Evolutionary conservation across 352 stramenopile species (phyloP).

Genomic region (Globisporangium heterothallicum): DNA sequence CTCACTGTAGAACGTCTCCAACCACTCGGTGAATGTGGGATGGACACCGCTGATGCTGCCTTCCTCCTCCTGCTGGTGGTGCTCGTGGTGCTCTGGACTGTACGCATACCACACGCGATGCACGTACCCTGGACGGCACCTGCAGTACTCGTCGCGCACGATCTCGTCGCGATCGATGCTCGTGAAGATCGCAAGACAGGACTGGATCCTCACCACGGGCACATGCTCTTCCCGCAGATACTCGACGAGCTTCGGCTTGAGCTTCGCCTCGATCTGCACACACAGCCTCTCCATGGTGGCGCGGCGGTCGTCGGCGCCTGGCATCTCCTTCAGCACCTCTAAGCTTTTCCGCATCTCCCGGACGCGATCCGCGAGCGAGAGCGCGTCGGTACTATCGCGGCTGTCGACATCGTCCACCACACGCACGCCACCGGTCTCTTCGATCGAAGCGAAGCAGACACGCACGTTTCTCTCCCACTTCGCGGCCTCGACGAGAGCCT

Average conservation of each 20-base stretch:
- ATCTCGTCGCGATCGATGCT: slow-evolving; percentile 44
- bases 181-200: slow-evolving; percentile 41
- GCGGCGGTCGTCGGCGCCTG: slow-evolving; percentile 45
- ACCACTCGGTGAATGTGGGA: slow-evolving; percentile 40
- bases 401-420: neutral
- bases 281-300: slow-evolving; percentile 48
- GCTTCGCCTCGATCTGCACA: slow-evolving; percentile 43
- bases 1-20: slow-evolving; percentile 52
- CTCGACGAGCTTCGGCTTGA: slow-evolving; percentile 39
- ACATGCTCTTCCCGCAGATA: slow-evolving; percentile 35
- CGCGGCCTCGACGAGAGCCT: slow-evolving; percentile 62
- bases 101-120: slow-evolving; percentile 60
- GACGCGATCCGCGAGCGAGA: slow-evolving; percentile 41
- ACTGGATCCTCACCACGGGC: slow-evolving; percentile 34
- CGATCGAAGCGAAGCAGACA: slow-evolving; percentile 35
- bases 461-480: slow-evolving; percentile 65
- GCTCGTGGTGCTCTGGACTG: no score
- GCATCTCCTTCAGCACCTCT: slow-evolving; percentile 54
- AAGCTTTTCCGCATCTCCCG: slow-evolving; percentile 61
- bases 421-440: slow-evolving; percentile 26
- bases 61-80: no score
- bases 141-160: slow-evolving; percentile 43
- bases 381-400: slow-evolving; percentile 1
- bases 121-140: slow-evolving; percentile 30
- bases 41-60: neutral